Evolutionary conservation across 1,139 yeast species (phyloP), one percentile per base, ranked within the genome.

Genomic region (Saccharomycopsis phalli): DNA sequence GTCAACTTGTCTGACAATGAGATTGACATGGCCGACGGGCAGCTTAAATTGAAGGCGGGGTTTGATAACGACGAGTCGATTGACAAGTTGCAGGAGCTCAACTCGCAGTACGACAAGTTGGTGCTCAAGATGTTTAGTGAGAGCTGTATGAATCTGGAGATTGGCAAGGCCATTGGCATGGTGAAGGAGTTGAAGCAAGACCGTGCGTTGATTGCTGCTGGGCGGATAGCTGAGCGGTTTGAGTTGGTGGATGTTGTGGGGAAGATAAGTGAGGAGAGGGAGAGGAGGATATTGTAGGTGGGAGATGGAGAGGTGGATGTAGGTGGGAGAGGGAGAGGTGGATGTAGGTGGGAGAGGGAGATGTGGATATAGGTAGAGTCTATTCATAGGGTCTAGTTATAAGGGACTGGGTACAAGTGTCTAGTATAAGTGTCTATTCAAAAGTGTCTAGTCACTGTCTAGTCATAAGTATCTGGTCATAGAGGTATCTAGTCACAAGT

Each of bases 151-250:
- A 81, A 78, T 26, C 73, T 76, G 37, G 72, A 76, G 44, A 59
- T 72, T 33, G 71, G 71, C 42, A 79, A 80, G 56, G 93, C 94
- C 0, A 65, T 75, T 49, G 79, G 81, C 30, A 59, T 91, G 35
- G 87, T 77, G 4, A 71, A 68, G 50, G 74, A 82, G 54, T 66
- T 91, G 51, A 74, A 76, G 51, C 80, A 77, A 48, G 88, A 81
- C 48, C 76, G 81, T 50, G 94, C 95, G 4, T 63, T 88, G 48
- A 71, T 71, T 44, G 95, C 95, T 0, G 95, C 96, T 1, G 65
- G 74, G 19, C 81, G 81, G 59, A 82, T 91, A 45, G 84, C 95
- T 1, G 82, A 82, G 51, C 71, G 95, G 50, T 75, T 82, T 53
- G 87, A 81, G 41, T 68, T 79, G 55, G 61, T 69, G 30, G 65